Evolutionary conservation across 2,329 filamentous ascomycete species (phyloP).

Genomic region (Colletotrichum neosansevieriae): DNA sequence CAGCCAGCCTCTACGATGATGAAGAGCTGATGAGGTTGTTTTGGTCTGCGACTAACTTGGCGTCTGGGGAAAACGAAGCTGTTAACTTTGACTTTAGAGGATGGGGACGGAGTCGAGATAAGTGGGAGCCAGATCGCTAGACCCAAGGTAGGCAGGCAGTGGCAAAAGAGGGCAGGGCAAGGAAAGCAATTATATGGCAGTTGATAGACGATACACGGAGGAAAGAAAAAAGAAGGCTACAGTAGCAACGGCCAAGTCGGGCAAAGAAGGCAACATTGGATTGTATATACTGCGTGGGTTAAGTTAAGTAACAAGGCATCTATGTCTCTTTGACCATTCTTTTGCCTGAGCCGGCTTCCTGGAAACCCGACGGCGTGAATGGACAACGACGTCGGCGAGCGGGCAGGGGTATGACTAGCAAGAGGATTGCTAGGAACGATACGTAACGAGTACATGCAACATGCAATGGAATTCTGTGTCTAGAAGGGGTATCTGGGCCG

Average conservation of each 20-base stretch:
- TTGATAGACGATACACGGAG: background rate
- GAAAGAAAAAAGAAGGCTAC: conserved; percentile 27
- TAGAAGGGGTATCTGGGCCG: conserved; percentile 8
- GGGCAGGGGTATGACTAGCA: conserved; percentile 43
- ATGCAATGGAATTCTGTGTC: conserved; percentile 12
- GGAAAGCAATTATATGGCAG: conserved; percentile 3
- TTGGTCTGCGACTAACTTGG: background rate
- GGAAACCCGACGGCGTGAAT: conserved; percentile 45
- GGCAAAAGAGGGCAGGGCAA: conserved; percentile 34
- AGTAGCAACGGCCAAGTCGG: conserved; percentile 22
- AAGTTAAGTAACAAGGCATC: conserved; percentile 7
- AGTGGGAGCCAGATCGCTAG: conserved; percentile 24
- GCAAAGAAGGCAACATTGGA: conserved; percentile 44
- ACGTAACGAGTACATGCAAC: conserved; percentile 15
- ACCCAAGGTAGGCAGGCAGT: conserved; percentile 14
- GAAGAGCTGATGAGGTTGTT: conserved; percentile 6
- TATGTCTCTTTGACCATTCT: background rate
- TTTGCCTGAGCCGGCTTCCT: conserved; percentile 29
- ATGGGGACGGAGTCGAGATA: conserved; percentile 20
- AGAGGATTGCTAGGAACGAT: background rate
- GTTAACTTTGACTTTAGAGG: conserved; percentile 10
- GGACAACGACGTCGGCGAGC: conserved; percentile 43
- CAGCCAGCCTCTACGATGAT: conserved; percentile 12
- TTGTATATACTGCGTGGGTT: conserved; percentile 44
- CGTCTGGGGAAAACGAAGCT: conserved; percentile 9